phyloP scores from a whole-genome alignment of 805 yeast species.

The Wickerhamomyces silvicola region DNA sequence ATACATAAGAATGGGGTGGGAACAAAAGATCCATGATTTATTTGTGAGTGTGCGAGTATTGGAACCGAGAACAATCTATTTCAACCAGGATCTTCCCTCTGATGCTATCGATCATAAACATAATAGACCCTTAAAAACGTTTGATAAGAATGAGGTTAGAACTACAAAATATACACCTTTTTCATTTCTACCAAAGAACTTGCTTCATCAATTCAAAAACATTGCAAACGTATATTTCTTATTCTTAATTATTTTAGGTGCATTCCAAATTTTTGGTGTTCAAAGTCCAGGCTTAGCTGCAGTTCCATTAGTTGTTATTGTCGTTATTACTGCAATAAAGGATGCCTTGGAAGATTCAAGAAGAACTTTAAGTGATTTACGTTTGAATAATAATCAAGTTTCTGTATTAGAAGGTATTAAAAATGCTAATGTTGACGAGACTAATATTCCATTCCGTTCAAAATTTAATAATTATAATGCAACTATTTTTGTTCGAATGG shows the following conservation, averaged over 20 bases:
- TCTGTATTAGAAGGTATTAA: constrained; percentile 50
- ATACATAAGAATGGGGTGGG: neutral
- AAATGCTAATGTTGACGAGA: constrained; percentile 57
- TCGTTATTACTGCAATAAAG: constrained; percentile 64
- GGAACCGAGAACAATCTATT: constrained; percentile 3
- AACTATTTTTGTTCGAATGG: constrained; percentile 16
- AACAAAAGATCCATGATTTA: neutral
- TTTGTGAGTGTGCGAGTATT: constrained; percentile 1
- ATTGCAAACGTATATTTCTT: constrained; percentile 89
- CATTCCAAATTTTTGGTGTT: constrained; percentile 70
- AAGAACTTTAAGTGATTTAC: constrained; percentile 63
- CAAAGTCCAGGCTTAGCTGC: constrained; percentile 70
- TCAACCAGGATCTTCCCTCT: constrained; percentile 3
- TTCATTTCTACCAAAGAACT: constrained; percentile 80
- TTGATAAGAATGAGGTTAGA: constrained; percentile 63
- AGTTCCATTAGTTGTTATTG: constrained; percentile 76
- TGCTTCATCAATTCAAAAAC: constrained; percentile 73
- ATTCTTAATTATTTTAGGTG: constrained; percentile 72
- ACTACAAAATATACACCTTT: constrained; percentile 94
- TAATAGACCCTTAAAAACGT: constrained; percentile 4
- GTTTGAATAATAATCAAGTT: constrained; percentile 66
- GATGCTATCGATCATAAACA: constrained; percentile 2
- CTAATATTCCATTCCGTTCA: constrained; percentile 58
- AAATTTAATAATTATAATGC: constrained; percentile 50
- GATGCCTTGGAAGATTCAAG: constrained; percentile 80